A percentile compares a stretch with the other conserved stretches of the same genome.
Evolutionary conservation across 805 yeast genomes (phyloP).

Genomic region (Pichia nanzhaoensis): DNA sequence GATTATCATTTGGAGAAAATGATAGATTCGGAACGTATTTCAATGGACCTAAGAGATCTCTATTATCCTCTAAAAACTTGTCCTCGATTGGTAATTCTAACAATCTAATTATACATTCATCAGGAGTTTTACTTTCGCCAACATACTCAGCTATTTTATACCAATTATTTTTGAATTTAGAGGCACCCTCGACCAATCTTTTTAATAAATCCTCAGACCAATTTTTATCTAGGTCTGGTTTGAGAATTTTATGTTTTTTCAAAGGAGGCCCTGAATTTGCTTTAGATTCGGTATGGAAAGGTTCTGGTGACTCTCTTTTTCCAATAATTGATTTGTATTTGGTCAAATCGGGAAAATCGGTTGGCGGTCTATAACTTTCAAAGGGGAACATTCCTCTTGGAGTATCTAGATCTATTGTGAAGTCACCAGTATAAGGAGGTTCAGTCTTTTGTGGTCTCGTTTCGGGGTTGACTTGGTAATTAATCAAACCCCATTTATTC

Average conservation of each 20-base stretch:
- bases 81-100: slow-evolving; percentile 80
- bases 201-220: slow-evolving; percentile 69
- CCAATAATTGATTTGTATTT: slow-evolving; percentile 20
- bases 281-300: background rate
- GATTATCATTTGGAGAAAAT: slow-evolving; percentile 80
- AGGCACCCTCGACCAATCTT: slow-evolving; percentile 55
- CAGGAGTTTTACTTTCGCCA: slow-evolving; percentile 57
- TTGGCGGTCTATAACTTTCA: slow-evolving; percentile 67
- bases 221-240: slow-evolving; percentile 34
- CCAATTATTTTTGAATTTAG: slow-evolving; percentile 70
- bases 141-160: slow-evolving; percentile 59
- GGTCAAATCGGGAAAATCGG: slow-evolving; percentile 36
- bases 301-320: background rate
- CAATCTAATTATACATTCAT: slow-evolving; percentile 75
- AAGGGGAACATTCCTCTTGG: slow-evolving; percentile 92
- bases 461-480: slow-evolving; percentile 84
- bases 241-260: slow-evolving; percentile 23
- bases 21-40: slow-evolving; percentile 82
- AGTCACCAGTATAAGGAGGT: slow-evolving; percentile 72
- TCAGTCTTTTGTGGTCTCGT: slow-evolving; percentile 61
- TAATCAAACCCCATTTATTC: slow-evolving; percentile 88
- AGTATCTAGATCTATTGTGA: slow-evolving; percentile 72
- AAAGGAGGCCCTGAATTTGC: slow-evolving; percentile 9
- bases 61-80: slow-evolving; percentile 44
- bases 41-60: slow-evolving; percentile 58